Evolutionary conservation across 495 filamentous ascomycete species (phyloP).

Genomic region (Beverwykella pulmonaria): DNA sequence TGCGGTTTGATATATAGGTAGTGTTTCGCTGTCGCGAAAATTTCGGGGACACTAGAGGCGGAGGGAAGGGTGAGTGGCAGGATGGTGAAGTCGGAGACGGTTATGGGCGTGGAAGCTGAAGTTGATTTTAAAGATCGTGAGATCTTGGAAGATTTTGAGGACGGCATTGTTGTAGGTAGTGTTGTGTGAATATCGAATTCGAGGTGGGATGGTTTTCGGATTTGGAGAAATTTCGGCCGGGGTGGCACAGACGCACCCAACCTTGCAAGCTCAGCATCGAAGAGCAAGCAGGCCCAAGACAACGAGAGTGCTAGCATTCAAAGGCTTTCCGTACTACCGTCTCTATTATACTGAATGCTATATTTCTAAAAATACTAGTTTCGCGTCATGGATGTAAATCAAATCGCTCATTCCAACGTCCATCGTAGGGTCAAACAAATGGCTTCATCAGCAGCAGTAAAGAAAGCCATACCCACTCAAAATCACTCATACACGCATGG

Average conservation of each 20-base stretch:
- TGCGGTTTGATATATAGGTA: conserved; percentile 86
- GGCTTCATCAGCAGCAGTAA: not conserved
- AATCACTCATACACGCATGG: not conserved
- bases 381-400: not conserved
- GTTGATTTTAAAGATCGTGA: not conserved
- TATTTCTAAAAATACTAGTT: not conserved
- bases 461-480: not conserved
- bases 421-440: not conserved
- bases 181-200: not conserved
- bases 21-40: conserved; percentile 55
- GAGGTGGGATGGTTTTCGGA: conserved; percentile 1
- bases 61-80: not conserved
- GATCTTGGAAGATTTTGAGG: conserved; percentile 15
- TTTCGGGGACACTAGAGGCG: conserved; percentile 5
- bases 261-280: not conserved
- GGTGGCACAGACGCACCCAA: conserved; percentile 20
- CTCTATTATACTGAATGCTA: not conserved
- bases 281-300: no score
- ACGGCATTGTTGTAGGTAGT: conserved; percentile 9
- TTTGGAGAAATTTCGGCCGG: conserved; percentile 27
- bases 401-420: not conserved
- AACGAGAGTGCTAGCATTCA: not conserved
- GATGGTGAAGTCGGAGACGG: conserved; percentile 35
- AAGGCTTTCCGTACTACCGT: not conserved
- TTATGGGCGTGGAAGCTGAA: conserved; percentile 2